Evolutionary conservation across 2,329 filamentous ascomycete species (phyloP), one percentile per base, ranked within the genome.

Genomic region (Penicillium sp.): DNA sequence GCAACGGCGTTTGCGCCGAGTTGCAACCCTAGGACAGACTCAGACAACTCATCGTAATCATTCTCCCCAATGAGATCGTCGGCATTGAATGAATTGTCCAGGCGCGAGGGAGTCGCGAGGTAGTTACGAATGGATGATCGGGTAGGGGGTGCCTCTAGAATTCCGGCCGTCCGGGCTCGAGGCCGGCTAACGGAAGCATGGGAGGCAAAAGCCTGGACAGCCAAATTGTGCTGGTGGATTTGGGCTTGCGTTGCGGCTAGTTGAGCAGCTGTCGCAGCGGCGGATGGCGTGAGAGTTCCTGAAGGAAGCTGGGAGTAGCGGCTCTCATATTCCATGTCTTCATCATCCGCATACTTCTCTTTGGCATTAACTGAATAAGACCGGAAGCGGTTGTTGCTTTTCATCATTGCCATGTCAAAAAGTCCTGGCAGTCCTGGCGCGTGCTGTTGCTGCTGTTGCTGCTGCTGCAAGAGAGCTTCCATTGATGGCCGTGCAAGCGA

Each of bases 341-440:
- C 93, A 47, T 91, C 89, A 67, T 96, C 91, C 2, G 90, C 93
- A 68, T 98, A 98, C 74, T 95, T 96, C 73, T 98, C 93, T 76
- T 96, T 97, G 55, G 96, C 96, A 75, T 99, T 99, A 63, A 99
- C 95, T 1, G 95, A 99, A 75, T 97, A 98, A 1, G 95, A 99
- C 47, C 95, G 87, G 81, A 98, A 96, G 52, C 95, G 87, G 73
- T 90, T 98, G 66, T 90, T 90, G 71, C 86, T 90, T 62, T 88
- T 89, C 64, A 91, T 84, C 71, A 90, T 88, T 60, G 88, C 87
- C 59, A 93, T 80, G 68, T 90, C 90, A 45, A 93, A 81, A 63
- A 91, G 89, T 2, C 90, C 88, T 42, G 79, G 80, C 24, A 82
- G 66, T 14, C 75, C 73, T 57, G 81, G 75, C 29, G 74, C 68